Base-by-base conservation (phyloP, 768 basidiomycete genomes). In the Naganishia vaughanmartiniae region DNA sequence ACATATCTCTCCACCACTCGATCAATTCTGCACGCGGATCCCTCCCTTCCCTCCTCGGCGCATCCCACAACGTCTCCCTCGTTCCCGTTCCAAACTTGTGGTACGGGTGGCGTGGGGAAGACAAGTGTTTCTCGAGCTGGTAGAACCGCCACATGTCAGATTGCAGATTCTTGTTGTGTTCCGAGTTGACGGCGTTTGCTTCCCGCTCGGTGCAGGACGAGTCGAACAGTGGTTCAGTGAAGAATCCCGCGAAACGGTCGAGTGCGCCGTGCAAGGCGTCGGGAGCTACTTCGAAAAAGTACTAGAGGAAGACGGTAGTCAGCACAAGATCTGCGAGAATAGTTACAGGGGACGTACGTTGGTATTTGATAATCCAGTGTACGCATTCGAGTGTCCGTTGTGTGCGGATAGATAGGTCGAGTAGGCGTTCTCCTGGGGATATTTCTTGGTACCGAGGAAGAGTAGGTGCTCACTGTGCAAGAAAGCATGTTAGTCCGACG, bases 51-150 rank as follows among this genome's bases (percentile, higher is more conserved):
- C 57, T 70, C 51, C 76, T 76, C 30, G 83, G 83, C 30, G 75
- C 76, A 26, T 80, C 80, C 82, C 82, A 83, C 17, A 84, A 74
- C 19, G 83, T 79, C 66, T 82, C 74, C 72, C 77, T 76, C 65
- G 90, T 90, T 7, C 93, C 93, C 24, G 88, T 92, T 1, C 94
- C 93, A 77, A 97, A 97, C 78, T 96, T 97, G 71, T 85, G 86
- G 89, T 92, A 97, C 3, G 87, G 86, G 79, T 95, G 93, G 6
- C 88, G 90, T 1, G 84, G 83, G 74, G 87, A 88, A 69, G 88
- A 89, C 58, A 95, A 86, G 75, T 89, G 85, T 81, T 98, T 98
- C 81, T 90, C 91, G 30, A 97, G 82, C 80, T 99, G 95, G 82
- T 90, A 98, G 69, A 94, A 87, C n/a, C 95, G 57, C 93, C 93